Percentiles rank a stretch among this genome's conserved stretches.
Conservation (phyloP, 305 asterid species). For the Plantago coronopus region DNA sequence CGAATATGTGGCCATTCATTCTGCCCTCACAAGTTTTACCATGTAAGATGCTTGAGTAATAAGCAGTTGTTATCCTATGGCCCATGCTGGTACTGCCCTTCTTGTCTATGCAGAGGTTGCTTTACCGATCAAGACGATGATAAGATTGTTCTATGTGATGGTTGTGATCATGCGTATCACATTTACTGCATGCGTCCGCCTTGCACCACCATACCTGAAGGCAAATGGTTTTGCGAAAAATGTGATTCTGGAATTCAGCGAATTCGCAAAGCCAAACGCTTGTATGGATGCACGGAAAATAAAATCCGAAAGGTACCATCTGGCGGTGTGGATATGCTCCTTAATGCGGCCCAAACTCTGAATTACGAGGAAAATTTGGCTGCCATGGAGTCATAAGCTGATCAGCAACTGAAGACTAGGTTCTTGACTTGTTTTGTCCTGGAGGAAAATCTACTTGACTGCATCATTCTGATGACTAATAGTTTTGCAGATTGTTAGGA, state of each 20-base stretch:
- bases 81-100: constrained; percentile 87
- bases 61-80: constrained; percentile 58
- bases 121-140: constrained; percentile 70
- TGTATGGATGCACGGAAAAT: constrained; percentile 34
- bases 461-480: background rate
- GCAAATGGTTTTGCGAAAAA: constrained; percentile 77
- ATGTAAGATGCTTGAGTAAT: constrained; percentile 62
- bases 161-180: constrained; percentile 92
- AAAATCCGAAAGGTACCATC: constrained; percentile 40
- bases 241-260: constrained; percentile 52
- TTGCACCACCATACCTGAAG: constrained; percentile 46
- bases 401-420: background rate
- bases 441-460: background rate
- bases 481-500: constrained; percentile 19
- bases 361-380: constrained; percentile 59
- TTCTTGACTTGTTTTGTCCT: background rate
- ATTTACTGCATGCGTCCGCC: constrained; percentile 85
- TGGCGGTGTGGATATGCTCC: constrained; percentile 88
- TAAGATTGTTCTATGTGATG: constrained; percentile 82
- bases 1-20: constrained; percentile 69
- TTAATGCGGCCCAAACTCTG: constrained; percentile 76
- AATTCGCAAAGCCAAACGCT: constrained; percentile 43
- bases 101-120: constrained; percentile 86
- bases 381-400: constrained; percentile 23
- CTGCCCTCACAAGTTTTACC: constrained; percentile 85